A percentile compares a stretch with the other conserved stretches of the same genome.
These are phyloP conservation scores for Rhizophagus sp. DNA, from an alignment of 192 early-diverging fungal genomes.

Conservation along the genomic window DNA sequence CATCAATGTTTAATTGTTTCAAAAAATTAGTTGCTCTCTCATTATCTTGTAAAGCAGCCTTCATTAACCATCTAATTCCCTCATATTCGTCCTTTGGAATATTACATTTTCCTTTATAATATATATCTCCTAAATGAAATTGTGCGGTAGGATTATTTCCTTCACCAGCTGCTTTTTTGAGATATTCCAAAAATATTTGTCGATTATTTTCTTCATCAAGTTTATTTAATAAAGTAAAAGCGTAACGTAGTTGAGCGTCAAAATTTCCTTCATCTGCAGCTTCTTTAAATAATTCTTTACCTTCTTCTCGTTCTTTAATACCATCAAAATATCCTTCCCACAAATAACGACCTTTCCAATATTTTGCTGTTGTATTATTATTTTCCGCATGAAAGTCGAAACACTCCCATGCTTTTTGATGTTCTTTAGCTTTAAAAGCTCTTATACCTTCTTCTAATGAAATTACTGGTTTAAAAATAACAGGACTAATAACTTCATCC, in stretches of 20 bases:
- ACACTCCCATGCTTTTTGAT: not conserved
- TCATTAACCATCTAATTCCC: too few species aligned
- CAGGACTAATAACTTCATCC: too few species aligned
- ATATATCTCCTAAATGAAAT: too few species aligned
- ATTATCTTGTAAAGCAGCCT: too few species aligned
- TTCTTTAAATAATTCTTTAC: not conserved
- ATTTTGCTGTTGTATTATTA: too few species aligned
- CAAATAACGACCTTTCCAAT: not conserved
- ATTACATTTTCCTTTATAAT: too few species aligned
- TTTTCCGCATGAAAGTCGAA: not conserved
- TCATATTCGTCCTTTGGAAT: too few species aligned
- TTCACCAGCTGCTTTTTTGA: not conserved
- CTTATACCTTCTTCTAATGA: too few species aligned
- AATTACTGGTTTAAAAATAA: too few species aligned
- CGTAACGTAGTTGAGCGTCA: slow-evolving; percentile 5
- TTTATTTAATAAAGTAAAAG: not conserved
- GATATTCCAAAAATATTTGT: not conserved
- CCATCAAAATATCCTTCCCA: not conserved
- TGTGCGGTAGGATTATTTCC: not conserved
- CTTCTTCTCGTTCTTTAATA: not conserved
- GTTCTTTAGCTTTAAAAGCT: too few species aligned
- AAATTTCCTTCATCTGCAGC: not conserved
- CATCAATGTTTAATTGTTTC: too few species aligned
- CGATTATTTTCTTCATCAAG: not conserved
- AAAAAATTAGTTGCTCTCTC: too few species aligned